Evolutionary conservation across 1,139 yeast genomes (phyloP).

Genomic region (Nakaseomyces sp.): DNA sequence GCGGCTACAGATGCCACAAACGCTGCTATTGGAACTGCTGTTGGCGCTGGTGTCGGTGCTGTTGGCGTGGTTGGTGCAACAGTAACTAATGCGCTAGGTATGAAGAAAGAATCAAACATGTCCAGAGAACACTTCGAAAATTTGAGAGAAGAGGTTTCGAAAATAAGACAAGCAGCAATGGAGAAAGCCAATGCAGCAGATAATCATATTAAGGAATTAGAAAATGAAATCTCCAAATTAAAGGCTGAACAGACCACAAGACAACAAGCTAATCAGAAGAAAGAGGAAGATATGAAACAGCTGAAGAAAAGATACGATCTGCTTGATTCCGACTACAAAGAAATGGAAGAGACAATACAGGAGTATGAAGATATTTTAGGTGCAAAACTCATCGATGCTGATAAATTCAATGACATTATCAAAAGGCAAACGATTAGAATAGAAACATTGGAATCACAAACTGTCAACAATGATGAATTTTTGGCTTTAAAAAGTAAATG

Average conservation of each 20-base stretch:
- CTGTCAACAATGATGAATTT: conserved; percentile 39
- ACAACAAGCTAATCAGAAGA: not conserved
- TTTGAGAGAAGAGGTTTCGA: conserved; percentile 39
- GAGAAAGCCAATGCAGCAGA: conserved; percentile 48
- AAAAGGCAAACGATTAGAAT: conserved; percentile 46
- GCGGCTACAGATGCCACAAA: not conserved
- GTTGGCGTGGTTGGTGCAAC: not conserved
- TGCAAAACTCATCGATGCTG: conserved; percentile 46
- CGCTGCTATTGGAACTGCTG: not conserved
- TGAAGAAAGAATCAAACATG: conserved; percentile 1
- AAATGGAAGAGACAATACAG: conserved; percentile 35
- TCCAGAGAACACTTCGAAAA: conserved; percentile 22
- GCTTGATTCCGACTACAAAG: conserved; percentile 41
- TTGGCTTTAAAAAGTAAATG: conserved; percentile 42
- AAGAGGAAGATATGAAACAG: conserved; percentile 9
- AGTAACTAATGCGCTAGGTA: not conserved
- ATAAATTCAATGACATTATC: conserved; percentile 46
- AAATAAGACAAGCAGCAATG: conserved; percentile 40
- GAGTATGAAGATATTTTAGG: conserved; percentile 50
- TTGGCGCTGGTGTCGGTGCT: not conserved
- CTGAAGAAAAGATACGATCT: conserved; percentile 42
- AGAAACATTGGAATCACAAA: conserved; percentile 39
- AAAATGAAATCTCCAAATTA: conserved; percentile 36
- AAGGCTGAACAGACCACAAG: conserved; percentile 8
- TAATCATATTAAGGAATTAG: conserved; percentile 41